Evolutionary conservation across 805 yeast genomes (phyloP), one percentile per base, ranked within the genome.

Genomic region (Saturnispora zaruensis): DNA sequence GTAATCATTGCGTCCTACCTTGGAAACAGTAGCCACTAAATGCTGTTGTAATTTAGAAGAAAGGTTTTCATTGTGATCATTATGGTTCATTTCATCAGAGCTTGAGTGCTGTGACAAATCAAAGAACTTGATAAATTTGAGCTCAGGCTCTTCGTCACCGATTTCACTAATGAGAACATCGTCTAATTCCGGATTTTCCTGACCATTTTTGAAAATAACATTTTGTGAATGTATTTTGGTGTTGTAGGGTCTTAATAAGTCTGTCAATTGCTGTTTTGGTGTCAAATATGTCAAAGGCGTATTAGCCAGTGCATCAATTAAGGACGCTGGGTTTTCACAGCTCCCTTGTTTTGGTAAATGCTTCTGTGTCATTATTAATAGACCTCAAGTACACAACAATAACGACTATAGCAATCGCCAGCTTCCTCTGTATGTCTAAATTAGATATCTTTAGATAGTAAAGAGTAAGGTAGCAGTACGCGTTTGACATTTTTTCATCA

Each of bases 111-210:
- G 40, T 21, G 42, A 38, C 13, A 18, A 9, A n/a, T 18, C 24
- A 38, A 23, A 38, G 16, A 38, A 38, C 42, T 38, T 38, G 13
- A 38, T 38, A 6, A 38, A 38, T 38, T 23, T 13, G 6, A 38
- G 42, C 25, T 38, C 42, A 38, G 42, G 42, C 23, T 38, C 42
- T 21, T 38, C 26, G 6, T n/a, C 34, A n/a, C 45, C 36, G n/a
- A 33, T 33, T 21, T 34, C 30, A 20, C 24, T 28, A 8, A 40
- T 41, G 16, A 28, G 41, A 6, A 6, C 24, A n/a, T 40, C 20
- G 5, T 14, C 33, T 41, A 26, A 37, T 5, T 32, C 23, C 5
- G 44, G 26, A 18, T 42, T 21, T 24, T 25, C 45, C 14, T 42
- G 20, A 6, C 28, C 42, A 21, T 38, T 34, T n/a, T 44, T 34